A percentile compares a stretch with the other conserved stretches of the same genome.
Evolutionary conservation across 192 early-diverging fungal species (phyloP).

Genomic region (Backusella circina): DNA sequence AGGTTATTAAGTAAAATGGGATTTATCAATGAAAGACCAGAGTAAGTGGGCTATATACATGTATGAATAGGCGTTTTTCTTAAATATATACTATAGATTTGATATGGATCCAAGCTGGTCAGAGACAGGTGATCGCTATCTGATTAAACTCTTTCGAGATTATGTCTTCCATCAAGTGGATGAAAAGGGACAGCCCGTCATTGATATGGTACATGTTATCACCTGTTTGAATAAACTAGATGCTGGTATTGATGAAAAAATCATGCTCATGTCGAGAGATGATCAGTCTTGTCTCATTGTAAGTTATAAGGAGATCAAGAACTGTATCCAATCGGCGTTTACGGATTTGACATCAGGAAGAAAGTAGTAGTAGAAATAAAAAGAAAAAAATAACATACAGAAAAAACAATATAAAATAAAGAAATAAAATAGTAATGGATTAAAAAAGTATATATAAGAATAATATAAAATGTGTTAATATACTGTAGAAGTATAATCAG

Average conservation of each 20-base stretch:
- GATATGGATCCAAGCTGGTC: constrained; percentile 92
- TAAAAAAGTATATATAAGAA: too few species aligned
- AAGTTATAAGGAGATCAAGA: constrained; percentile 89
- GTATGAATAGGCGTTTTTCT: not conserved
- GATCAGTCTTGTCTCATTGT: constrained; percentile 97
- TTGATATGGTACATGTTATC: constrained; percentile 91
- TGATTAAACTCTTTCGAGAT: constrained; percentile 96
- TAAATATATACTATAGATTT: constrained; percentile 50
- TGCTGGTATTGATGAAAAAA: constrained; percentile 85
- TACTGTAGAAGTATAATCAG: too few species aligned
- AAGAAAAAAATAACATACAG: constrained; percentile 9
- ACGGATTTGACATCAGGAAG: constrained; percentile 59
- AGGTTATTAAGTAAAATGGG: constrained; percentile 87
- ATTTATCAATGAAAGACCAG: constrained; percentile 89
- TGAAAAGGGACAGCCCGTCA: constrained; percentile 68
- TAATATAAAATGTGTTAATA: too few species aligned
- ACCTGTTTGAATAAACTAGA: constrained; percentile 96
- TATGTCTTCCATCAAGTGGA: constrained; percentile 97
- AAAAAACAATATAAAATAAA: not conserved
- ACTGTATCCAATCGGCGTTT: constrained; percentile 85
- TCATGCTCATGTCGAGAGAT: constrained; percentile 94
- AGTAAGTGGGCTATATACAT: constrained; percentile 40
- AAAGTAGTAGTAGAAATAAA: constrained; percentile 20
- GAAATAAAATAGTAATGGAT: not conserved
- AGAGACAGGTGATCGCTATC: constrained; percentile 97